phyloP scores from a whole-genome alignment of 2,329 filamentous ascomycete genomes.

The Aspergillus viridinutans region DNA sequence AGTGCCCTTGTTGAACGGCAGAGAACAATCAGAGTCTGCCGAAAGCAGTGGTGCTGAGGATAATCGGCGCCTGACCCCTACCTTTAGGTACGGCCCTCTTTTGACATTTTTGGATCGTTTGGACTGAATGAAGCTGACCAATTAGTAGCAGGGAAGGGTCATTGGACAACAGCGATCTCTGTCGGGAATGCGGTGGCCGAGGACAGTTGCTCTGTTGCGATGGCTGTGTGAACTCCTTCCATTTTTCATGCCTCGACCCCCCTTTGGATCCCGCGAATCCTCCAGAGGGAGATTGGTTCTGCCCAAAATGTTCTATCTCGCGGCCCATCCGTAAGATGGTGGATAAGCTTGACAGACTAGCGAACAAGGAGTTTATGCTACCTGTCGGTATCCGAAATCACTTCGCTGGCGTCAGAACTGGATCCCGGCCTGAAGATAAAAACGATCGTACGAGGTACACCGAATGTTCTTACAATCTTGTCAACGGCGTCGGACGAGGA shows the following conservation, averaged over 20 bases:
- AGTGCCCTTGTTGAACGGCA: not conserved
- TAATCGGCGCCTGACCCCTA: constrained; percentile 19
- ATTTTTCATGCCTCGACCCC: constrained; percentile 83
- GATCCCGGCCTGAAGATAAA: constrained; percentile 70
- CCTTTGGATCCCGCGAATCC: constrained; percentile 61
- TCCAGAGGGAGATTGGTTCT: constrained; percentile 76
- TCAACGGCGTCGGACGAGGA: constrained; percentile 13
- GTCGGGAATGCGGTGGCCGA: constrained; percentile 76
- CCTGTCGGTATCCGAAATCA: constrained; percentile 67
- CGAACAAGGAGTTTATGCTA: constrained; percentile 68
- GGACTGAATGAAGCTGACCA: constrained; percentile 11
- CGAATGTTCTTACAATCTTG: constrained; percentile 9
- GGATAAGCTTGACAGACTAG: constrained; percentile 61
- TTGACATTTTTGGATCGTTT: not conserved
- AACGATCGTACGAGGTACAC: not conserved
- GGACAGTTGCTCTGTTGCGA: constrained; percentile 92
- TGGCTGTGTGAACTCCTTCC: constrained; percentile 83
- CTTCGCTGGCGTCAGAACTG: constrained; percentile 76
- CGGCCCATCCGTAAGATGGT: constrained; percentile 63
- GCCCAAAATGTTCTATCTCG: constrained; percentile 56
- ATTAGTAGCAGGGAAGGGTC: constrained; percentile 16
- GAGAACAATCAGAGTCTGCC: constrained; percentile 14
- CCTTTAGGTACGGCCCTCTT: constrained; percentile 1
- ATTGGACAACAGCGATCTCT: constrained; percentile 80
- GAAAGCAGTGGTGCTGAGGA: constrained; percentile 22